These are phyloP conservation scores for Coelastrella sp. DNA, from an alignment of 139 green algal genomes.

Conservation along the genomic window DNA sequence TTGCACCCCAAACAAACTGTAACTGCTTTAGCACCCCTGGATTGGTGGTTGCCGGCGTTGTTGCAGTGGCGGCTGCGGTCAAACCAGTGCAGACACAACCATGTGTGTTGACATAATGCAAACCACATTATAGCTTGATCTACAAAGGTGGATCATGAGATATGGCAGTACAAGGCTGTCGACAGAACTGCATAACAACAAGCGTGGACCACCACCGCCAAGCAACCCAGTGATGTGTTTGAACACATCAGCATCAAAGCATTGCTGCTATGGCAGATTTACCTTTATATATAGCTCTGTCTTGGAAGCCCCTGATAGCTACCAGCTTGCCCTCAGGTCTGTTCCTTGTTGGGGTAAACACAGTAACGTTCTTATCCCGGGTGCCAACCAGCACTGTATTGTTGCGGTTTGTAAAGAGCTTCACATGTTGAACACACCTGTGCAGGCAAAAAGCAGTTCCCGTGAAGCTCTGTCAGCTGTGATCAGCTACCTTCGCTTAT, in stretches of 20 bases:
- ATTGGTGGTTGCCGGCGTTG: not conserved
- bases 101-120: no score
- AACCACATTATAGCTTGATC: no score
- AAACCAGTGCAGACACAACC: no score
- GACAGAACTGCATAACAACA: no score
- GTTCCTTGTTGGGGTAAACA: not conserved
- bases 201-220: no score
- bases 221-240: no score
- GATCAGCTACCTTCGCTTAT: no score
- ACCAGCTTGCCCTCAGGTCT: not conserved
- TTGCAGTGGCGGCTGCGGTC: not conserved
- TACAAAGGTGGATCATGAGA: no score
- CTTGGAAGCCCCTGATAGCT: slow-evolving; percentile 22
- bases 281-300: slow-evolving; percentile 13
- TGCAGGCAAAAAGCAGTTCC: not conserved
- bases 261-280: no score
- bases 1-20: slow-evolving; percentile 34
- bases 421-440: slow-evolving; percentile 30
- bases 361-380: not conserved
- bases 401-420: slow-evolving; percentile 24
- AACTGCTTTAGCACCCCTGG: slow-evolving; percentile 42
- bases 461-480: no score
- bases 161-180: no score
- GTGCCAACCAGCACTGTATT: slow-evolving; percentile 8
- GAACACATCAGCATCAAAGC: no score